These are phyloP conservation scores for Phaseolus lunatus DNA, from an alignment of 306 rosid species.

Conservation along the genomic window DNA sequence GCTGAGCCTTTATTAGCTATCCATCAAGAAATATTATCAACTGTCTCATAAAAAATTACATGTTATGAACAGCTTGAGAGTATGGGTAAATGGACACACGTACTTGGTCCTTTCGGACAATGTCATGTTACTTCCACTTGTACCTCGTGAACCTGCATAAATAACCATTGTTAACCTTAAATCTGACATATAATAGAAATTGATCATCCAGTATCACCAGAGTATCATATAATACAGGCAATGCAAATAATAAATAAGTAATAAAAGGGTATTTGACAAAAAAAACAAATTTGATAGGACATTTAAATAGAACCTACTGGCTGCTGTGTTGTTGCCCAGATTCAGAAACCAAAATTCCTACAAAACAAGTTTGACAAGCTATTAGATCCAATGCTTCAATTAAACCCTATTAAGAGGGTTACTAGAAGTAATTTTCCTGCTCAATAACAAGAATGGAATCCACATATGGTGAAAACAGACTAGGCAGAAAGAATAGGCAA, in stretches of 20 bases:
- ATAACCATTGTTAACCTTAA: constrained; percentile 29
- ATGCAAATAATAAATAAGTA: neutral
- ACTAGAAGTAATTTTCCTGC: neutral
- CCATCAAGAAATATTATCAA: neutral
- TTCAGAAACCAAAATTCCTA: constrained; percentile 82
- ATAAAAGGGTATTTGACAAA: constrained; percentile 23
- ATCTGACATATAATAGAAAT: constrained; percentile 9
- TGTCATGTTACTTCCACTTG: constrained; percentile 56
- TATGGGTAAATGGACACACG: too few relatives aligned
- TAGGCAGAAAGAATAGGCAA: neutral
- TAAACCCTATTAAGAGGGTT: constrained; percentile 20
- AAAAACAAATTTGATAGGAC: constrained; percentile 37
- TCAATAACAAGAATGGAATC: neutral
- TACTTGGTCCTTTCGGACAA: constrained; percentile 84
- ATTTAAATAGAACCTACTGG: constrained; percentile 58
- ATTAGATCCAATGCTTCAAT: constrained; percentile 33
- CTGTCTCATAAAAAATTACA: neutral
- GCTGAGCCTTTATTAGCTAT: neutral
- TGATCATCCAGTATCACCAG: constrained; percentile 14
- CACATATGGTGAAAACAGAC: neutral
- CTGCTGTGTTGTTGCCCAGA: constrained; percentile 63
- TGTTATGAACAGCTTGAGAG: neutral
- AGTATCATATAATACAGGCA: constrained; percentile 9
- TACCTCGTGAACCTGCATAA: constrained; percentile 71
- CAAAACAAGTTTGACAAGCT: constrained; percentile 43